Conservation (phyloP, 2,329 filamentous ascomycete species). For the Colletotrichum simmondsii region DNA sequence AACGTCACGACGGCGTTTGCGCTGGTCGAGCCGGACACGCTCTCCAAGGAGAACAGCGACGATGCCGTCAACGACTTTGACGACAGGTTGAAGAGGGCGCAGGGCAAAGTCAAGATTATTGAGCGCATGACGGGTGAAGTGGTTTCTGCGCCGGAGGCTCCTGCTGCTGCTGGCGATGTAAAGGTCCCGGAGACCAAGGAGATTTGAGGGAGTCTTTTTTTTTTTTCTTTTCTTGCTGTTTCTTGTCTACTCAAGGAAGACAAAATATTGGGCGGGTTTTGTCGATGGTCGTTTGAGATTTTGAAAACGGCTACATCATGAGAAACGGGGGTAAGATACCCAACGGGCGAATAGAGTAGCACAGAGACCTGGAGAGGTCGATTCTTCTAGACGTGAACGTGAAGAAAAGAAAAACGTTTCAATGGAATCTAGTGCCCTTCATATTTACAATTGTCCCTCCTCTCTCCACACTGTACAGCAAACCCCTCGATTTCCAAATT, state of each 20-base stretch:
- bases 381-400: background rate
- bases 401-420: constrained; percentile 16
- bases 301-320: background rate
- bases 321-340: constrained; percentile 3
- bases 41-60: constrained; percentile 86
- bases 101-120: constrained; percentile 86
- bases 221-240: background rate
- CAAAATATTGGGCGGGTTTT: background rate
- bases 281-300: background rate
- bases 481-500: constrained; percentile 35
- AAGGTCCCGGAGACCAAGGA: constrained; percentile 13
- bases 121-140: constrained; percentile 71
- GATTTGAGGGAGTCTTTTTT: background rate
- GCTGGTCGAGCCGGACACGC: constrained; percentile 80
- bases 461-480: constrained; percentile 38
- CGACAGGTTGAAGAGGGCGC: constrained; percentile 84
- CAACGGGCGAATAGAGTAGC: background rate
- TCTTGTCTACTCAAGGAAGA: background rate
- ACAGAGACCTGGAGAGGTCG: background rate
- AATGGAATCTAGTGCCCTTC: constrained; percentile 42
- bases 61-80: constrained; percentile 93
- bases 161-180: background rate
- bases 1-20: constrained; percentile 81
- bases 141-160: background rate
- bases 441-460: constrained; percentile 42